Conservation (phyloP, 1,139 yeast species). For the Debaryomyces coudertii region DNA sequence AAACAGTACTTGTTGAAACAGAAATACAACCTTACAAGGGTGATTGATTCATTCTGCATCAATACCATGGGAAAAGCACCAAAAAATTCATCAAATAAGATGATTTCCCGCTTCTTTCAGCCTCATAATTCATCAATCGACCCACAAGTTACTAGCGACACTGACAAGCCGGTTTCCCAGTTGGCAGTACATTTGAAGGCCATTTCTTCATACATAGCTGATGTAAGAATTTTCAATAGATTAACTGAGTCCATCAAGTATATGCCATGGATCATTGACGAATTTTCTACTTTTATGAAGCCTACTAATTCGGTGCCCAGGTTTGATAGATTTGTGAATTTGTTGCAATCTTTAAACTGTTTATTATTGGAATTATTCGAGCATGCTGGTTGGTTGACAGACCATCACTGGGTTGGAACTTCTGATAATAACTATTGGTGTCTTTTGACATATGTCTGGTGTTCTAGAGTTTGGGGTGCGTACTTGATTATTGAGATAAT, state of each 20-base stretch:
- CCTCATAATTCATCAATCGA: not conserved
- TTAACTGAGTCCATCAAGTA: slow-evolving; percentile 55
- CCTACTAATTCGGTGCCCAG: slow-evolving; percentile 31
- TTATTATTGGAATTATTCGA: slow-evolving; percentile 53
- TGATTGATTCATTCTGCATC: slow-evolving; percentile 19
- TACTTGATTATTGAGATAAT: slow-evolving; percentile 52
- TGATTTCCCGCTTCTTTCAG: slow-evolving; percentile 12
- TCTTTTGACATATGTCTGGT: slow-evolving; percentile 49
- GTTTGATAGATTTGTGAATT: slow-evolving; percentile 39
- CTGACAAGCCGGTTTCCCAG: slow-evolving; percentile 23
- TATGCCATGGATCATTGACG: slow-evolving; percentile 53
- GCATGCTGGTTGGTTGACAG: slow-evolving; percentile 61
- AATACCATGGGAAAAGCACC: slow-evolving; percentile 22
- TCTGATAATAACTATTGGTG: slow-evolving; percentile 48
- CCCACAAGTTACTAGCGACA: slow-evolving; percentile 9
- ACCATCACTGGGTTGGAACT: slow-evolving; percentile 57
- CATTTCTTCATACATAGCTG: slow-evolving; percentile 52
- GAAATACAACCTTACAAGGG: slow-evolving; percentile 24
- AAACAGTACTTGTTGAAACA: slow-evolving; percentile 34
- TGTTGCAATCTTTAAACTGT: slow-evolving; percentile 47
- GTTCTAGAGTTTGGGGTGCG: slow-evolving; percentile 61
- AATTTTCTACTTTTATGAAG: slow-evolving; percentile 33
- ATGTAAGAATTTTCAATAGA: slow-evolving; percentile 56
- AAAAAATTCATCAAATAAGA: slow-evolving; percentile 20
- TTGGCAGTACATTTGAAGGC: slow-evolving; percentile 44